Percentiles rank a stretch among this genome's conserved stretches.
phyloP scores from a whole-genome alignment of 345 rosid genomes.

The Eucalyptus fibrosa region DNA sequence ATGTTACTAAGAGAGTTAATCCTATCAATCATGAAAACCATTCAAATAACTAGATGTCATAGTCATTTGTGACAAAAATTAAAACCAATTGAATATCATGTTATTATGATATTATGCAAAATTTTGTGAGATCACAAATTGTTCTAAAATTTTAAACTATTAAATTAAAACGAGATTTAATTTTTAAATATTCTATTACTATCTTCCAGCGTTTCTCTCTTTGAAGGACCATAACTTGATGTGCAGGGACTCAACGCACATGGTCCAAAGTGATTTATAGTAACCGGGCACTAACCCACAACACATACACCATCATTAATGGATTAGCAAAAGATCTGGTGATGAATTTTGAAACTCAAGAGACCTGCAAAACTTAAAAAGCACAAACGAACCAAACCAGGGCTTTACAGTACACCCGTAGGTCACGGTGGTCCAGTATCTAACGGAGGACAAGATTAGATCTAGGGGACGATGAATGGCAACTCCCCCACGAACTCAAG shows the following conservation, averaged over 20 bases:
- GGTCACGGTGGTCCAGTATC: not conserved
- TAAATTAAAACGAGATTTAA: too few relatives aligned
- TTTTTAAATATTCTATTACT: too few relatives aligned
- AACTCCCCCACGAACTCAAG: not conserved
- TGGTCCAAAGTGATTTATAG: not conserved
- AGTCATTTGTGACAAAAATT: not conserved
- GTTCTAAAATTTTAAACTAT: too few relatives aligned
- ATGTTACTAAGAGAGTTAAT: not conserved
- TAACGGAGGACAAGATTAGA: not conserved
- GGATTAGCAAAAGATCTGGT: not conserved
- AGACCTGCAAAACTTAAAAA: not conserved
- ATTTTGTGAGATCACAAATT: too few relatives aligned
- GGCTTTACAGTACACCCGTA: not conserved
- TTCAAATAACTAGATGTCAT: not conserved
- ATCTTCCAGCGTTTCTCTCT: not conserved
- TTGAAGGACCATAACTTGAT: not conserved
- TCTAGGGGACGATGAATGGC: not conserved
- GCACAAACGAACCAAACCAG: not conserved
- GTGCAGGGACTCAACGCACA: not conserved
- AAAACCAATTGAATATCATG: not conserved
- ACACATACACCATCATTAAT: not conserved
- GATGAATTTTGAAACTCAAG: not conserved
- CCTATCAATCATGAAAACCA: not conserved
- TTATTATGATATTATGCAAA: accelerated
- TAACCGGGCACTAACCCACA: not conserved